These are phyloP conservation scores for Paramecium primaurelia DNA, from an alignment of 73 alveolate genomes.

Conservation along the genomic window DNA sequence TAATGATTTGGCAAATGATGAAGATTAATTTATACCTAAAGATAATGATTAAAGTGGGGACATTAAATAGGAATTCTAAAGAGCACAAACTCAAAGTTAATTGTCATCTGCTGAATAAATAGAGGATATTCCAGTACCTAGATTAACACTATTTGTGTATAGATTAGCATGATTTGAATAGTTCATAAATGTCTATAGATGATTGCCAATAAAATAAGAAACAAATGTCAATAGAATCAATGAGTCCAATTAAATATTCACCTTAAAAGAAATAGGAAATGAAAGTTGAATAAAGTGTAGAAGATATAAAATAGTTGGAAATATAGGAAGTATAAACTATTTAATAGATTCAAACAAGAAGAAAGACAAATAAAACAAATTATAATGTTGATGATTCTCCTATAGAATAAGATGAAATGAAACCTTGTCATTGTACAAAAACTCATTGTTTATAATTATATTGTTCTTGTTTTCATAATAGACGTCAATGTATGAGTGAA, in stretches of 20 bases:
- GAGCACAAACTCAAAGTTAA: not conserved
- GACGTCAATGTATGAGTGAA: not conserved
- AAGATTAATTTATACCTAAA: not conserved
- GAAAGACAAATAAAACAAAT: not conserved
- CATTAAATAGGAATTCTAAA: not conserved
- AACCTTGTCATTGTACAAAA: not conserved
- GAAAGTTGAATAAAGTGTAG: not conserved
- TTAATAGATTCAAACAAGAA: not conserved
- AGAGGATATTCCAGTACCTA: not conserved
- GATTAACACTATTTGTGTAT: not conserved
- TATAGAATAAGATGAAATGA: not conserved
- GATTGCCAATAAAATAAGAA: not conserved
- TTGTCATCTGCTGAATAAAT: not conserved
- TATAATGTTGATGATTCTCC: slow-evolving; percentile 47
- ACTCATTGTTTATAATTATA: not conserved
- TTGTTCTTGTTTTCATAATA: slow-evolving; percentile 36
- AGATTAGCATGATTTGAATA: not conserved
- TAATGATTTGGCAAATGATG: not conserved
- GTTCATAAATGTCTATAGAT: not conserved
- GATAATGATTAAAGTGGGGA: not conserved
- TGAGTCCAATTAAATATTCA: not conserved
- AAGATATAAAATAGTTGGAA: not conserved
- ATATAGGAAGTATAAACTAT: not conserved
- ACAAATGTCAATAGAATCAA: not conserved
- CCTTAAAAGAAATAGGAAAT: not conserved